These are phyloP conservation scores for Annulohypoxylon truncatum DNA, from an alignment of 2,329 filamentous ascomycete species.

Conservation along the genomic window DNA sequence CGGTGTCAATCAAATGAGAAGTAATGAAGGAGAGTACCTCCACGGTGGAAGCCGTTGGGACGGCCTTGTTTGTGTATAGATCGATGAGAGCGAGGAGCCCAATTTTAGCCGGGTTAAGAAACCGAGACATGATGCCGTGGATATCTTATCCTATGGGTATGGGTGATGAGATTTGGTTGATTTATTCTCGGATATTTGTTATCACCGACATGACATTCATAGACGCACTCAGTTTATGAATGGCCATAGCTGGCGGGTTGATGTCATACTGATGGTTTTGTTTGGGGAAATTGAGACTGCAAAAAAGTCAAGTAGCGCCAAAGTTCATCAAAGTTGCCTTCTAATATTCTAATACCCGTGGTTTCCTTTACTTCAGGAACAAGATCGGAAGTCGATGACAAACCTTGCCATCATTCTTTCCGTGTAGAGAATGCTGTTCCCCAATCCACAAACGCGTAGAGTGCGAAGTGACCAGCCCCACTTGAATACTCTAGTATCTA, in stretches of 20 bases:
- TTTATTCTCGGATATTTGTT: conserved; percentile 10
- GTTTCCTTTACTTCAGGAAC: conserved; percentile 9
- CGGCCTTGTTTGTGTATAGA: conserved; percentile 78
- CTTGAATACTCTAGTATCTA: not conserved
- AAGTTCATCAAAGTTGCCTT: not conserved
- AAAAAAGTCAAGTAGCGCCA: not conserved
- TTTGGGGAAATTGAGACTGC: not conserved
- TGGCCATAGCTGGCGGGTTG: conserved; percentile 25
- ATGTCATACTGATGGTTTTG: conserved; percentile 1
- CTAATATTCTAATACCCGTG: not conserved
- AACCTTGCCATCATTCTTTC: conserved; percentile 3
- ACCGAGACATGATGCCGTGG: conserved; percentile 73
- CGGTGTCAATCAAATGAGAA: conserved; percentile 70
- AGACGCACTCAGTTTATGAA: conserved; percentile 3
- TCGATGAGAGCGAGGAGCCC: conserved; percentile 83
- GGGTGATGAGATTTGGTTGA: not conserved
- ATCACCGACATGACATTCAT: conserved; percentile 3
- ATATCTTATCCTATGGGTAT: not conserved
- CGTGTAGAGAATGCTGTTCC: conserved; percentile 17
- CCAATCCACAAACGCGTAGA: conserved; percentile 10
- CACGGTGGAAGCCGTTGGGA: conserved; percentile 77
- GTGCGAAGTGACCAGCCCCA: conserved; percentile 8
- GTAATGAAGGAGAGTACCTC: conserved; percentile 83
- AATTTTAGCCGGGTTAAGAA: conserved; percentile 89
- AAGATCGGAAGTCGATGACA: not conserved